These are phyloP conservation scores for Nakazawaea ambrosiae DNA, from an alignment of 805 yeast genomes.

Conservation along the genomic window DNA sequence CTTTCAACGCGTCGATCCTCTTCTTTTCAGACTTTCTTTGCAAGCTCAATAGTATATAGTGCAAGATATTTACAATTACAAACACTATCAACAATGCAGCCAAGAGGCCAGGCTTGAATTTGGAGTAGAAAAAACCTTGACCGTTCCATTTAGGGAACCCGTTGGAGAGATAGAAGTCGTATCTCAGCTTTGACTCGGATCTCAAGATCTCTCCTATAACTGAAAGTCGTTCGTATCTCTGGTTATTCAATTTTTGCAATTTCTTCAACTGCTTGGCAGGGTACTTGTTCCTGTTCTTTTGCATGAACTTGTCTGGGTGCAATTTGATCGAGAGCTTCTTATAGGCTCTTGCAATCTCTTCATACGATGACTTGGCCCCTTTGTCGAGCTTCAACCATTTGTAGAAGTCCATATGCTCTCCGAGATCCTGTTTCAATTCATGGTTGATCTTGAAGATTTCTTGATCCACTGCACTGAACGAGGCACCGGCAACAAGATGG, in stretches of 20 bases:
- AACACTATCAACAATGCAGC: slow-evolving; percentile 45
- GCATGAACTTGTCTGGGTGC: slow-evolving; percentile 78
- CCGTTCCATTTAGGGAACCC: slow-evolving; percentile 87
- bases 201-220: slow-evolving; percentile 69
- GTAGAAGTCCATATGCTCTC: slow-evolving; percentile 58
- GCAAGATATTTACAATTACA: slow-evolving; percentile 46
- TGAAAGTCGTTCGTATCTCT: slow-evolving; percentile 72
- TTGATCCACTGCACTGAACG: slow-evolving; percentile 49
- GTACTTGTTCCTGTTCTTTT: slow-evolving; percentile 24
- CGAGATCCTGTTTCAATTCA: slow-evolving; percentile 56
- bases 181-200: slow-evolving; percentile 55
- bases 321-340: slow-evolving; percentile 61
- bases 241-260: slow-evolving; percentile 45
- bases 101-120: slow-evolving; percentile 61
- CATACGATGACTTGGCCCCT: slow-evolving; percentile 33
- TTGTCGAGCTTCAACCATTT: slow-evolving; percentile 49
- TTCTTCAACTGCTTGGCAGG: slow-evolving; percentile 18
- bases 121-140: slow-evolving; percentile 54
- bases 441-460: slow-evolving; percentile 75
- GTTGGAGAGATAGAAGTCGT: slow-evolving; percentile 73
- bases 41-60: slow-evolving; percentile 47
- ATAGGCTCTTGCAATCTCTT: slow-evolving; percentile 59
- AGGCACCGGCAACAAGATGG: slow-evolving; percentile 2
- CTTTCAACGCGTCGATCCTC: slow-evolving; percentile 44
- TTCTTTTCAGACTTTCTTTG: slow-evolving; percentile 50